Percentiles rank a stretch among this genome's conserved stretches.
Evolutionary conservation across 2,329 filamentous ascomycete genomes (phyloP).

Genomic region (Paecilomyces sp.): DNA sequence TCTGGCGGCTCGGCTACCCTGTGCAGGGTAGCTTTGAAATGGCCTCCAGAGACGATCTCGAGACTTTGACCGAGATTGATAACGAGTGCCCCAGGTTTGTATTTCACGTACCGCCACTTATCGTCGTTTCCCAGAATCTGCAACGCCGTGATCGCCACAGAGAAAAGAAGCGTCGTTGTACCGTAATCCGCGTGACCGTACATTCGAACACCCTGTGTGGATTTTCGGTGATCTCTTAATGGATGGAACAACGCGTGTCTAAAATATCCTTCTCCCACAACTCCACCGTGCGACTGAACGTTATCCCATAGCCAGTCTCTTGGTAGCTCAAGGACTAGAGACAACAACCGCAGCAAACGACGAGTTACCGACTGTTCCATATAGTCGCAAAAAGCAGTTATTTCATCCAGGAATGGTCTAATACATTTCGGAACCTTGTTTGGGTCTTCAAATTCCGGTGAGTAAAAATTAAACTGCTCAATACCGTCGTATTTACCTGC

Average conservation of each 20-base stretch:
- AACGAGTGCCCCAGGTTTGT: constrained; percentile 39
- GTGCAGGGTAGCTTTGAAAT: constrained; percentile 42
- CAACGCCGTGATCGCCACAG: constrained; percentile 40
- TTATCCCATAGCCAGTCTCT: constrained; percentile 40
- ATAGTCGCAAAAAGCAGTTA: constrained; percentile 41
- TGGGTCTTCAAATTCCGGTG: constrained; percentile 37
- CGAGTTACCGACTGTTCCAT: constrained; percentile 44
- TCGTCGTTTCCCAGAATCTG: constrained; percentile 41
- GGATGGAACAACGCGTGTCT: constrained; percentile 40
- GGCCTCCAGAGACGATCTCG: constrained; percentile 40
- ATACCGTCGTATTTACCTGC: constrained; percentile 42
- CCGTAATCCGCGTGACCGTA: constrained; percentile 45
- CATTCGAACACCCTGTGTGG: constrained; percentile 34
- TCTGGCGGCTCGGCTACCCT: constrained; percentile 37
- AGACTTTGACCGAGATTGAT: constrained; percentile 43
- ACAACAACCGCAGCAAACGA: constrained; percentile 34
- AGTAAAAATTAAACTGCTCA: constrained; percentile 51
- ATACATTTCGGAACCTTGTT: constrained; percentile 39
- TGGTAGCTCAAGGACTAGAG: constrained; percentile 38
- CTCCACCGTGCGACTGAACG: constrained; percentile 37
- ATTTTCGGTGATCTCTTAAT: constrained; percentile 27
- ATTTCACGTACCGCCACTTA: constrained; percentile 42
- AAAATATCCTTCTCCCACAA: constrained; percentile 41
- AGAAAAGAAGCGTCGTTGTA: constrained; percentile 40
- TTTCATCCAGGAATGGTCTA: constrained; percentile 45